Evolutionary conservation across 2,329 filamentous ascomycete genomes (phyloP).

Genomic region (Aspergillus caelatus): DNA sequence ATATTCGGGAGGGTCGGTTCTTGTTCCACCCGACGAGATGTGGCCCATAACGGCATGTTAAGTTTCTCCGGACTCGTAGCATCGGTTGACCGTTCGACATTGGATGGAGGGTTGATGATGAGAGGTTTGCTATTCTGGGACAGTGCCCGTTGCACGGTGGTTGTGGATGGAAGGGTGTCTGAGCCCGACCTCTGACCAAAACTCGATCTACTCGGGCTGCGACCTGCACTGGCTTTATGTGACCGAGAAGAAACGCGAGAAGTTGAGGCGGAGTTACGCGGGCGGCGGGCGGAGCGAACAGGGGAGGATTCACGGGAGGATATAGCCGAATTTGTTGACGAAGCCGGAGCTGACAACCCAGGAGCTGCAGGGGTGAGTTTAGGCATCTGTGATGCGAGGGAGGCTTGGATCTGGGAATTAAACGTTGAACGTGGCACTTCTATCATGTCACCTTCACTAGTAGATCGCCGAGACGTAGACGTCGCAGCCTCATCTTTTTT

Average conservation of each 20-base stretch:
- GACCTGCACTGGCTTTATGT: slow-evolving; percentile 69
- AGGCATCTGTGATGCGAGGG: slow-evolving; percentile 35
- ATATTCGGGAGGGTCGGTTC: slow-evolving; percentile 39
- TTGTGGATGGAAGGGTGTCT: slow-evolving; percentile 58
- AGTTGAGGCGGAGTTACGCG: slow-evolving; percentile 33
- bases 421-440: slow-evolving; percentile 31
- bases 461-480: slow-evolving; percentile 30
- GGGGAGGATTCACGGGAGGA: slow-evolving; percentile 56
- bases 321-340: slow-evolving; percentile 48
- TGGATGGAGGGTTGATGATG: slow-evolving; percentile 58
- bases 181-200: slow-evolving; percentile 43
- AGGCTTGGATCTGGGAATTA: slow-evolving; percentile 29
- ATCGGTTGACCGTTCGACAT: slow-evolving; percentile 64
- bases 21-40: slow-evolving; percentile 32
- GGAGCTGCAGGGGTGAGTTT: slow-evolving; percentile 32
- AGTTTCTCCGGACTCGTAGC: slow-evolving; percentile 68
- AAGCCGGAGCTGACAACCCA: slow-evolving; percentile 36
- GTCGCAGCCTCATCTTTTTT: slow-evolving; percentile 31
- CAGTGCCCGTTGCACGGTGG: slow-evolving; percentile 67
- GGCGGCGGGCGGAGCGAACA: slow-evolving; percentile 35
- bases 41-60: slow-evolving; percentile 41
- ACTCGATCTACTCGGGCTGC: slow-evolving; percentile 61
- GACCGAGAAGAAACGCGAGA: slow-evolving; percentile 54
- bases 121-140: slow-evolving; percentile 70
- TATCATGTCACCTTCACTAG: slow-evolving; percentile 32